Percentiles rank a stretch among this genome's conserved stretches.
These are phyloP conservation scores for Trametes cinnabarina DNA, from an alignment of 768 basidiomycete species.

Conservation along the genomic window DNA sequence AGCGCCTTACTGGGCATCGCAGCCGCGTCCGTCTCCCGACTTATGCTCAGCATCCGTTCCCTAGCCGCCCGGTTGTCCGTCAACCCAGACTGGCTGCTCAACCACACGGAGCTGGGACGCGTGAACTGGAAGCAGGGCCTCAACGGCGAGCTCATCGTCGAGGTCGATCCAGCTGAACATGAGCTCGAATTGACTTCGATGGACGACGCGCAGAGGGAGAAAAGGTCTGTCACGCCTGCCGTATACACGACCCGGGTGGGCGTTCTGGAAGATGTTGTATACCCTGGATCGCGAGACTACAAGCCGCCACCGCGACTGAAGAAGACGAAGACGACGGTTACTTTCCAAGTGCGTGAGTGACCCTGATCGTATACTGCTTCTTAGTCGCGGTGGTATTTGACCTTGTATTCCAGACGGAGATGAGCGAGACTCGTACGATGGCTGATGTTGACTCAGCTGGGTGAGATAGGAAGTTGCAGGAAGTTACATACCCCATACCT, in stretches of 20 bases:
- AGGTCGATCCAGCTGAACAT: conserved; percentile 16
- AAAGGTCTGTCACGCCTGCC: background rate
- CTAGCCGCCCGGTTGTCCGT: conserved; percentile 42
- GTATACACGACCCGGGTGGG: conserved; percentile 17
- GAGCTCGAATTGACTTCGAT: conserved; percentile 11
- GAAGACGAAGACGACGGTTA: conserved; percentile 1
- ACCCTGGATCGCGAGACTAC: conserved; percentile 14
- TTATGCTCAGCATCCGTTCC: conserved; percentile 42
- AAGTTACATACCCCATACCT: background rate
- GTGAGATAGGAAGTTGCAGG: background rate
- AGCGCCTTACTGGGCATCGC: conserved; percentile 17
- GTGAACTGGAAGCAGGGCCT: conserved; percentile 28
- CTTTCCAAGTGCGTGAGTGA: background rate
- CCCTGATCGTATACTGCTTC: background rate
- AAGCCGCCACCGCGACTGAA: conserved; percentile 9
- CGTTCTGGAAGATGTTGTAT: conserved; percentile 11
- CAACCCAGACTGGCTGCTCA: conserved; percentile 44
- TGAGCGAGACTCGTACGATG: background rate
- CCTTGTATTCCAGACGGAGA: background rate
- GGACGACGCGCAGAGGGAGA: background rate
- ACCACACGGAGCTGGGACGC: conserved; percentile 44
- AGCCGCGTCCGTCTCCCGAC: conserved; percentile 35
- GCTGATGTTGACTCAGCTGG: background rate
- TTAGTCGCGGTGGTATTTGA: too few species aligned
- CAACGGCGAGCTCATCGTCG: conserved; percentile 22